Base-by-base conservation (phyloP, 495 filamentous ascomycete species). In the Neurospora intermedia region DNA sequence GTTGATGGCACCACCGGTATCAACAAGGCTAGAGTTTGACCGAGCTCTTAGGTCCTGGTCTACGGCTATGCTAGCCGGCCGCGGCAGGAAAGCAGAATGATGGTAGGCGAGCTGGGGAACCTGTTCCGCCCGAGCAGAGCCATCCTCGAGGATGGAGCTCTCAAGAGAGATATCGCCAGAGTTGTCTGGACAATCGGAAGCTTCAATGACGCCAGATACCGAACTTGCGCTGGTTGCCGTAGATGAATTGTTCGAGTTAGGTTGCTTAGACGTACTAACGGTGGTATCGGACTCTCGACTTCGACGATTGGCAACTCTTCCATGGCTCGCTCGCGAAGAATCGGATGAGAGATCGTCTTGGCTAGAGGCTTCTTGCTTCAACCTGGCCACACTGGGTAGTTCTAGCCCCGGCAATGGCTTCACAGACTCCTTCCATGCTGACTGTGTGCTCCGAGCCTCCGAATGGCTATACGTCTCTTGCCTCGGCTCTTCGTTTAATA, bases 61-160 rank as follows among this genome's bases (percentile, higher is more conserved):
- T 15, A 78, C 43, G 0, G 82, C 73, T 46, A 74, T 78, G 72
- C 82, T 84, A 7, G 79, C 74, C 31, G 83, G 80, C 8, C 83
- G 79, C 15, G 81, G 80, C 66, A 83, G 83, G 73, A 82, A 74
- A 74, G 80, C 72, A 38, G 81, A 85, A 72, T 89, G 86, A 74
- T 89, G 85, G 75, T 90, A 89, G 73, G 88, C 85, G 45, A 89
- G 78, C 73, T 83, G 84, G 6, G 85, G 86, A n/a, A 88, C 84
- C 6, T 82, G 77, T 40, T 83, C 80, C 45, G 79, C 76, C 13
- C 74, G 82, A 11, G 77, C 72, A 41, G 78, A 76, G 35, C 75
- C 76, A n/a, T 80, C 80, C 42, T 83, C 82, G 45, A 82, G 77
- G 48, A 84, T 69, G 18, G 84, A 85, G 69, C 81, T 83, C 69